phyloP scores from a whole-genome alignment of 305 asterid species.

The Andrographis paniculata region DNA sequence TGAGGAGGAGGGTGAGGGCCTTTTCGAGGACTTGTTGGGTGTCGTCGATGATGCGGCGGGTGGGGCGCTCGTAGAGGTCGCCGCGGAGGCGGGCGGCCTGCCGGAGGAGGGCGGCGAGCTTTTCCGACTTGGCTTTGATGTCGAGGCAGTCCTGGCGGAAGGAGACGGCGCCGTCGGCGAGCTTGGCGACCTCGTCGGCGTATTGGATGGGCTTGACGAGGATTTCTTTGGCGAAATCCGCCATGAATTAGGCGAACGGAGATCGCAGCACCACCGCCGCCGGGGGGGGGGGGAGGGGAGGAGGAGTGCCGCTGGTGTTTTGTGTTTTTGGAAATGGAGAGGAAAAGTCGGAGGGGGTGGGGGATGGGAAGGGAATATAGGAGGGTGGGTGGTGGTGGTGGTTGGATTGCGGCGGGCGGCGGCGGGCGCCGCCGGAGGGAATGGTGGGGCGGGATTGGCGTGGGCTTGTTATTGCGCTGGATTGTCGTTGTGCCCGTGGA shows the following conservation, averaged over 20 bases:
- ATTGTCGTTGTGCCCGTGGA: too few species aligned
- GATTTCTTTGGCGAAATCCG: conserved; percentile 50
- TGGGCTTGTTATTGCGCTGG: too few species aligned
- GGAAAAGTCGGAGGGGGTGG: too few species aligned
- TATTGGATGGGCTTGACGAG: conserved; percentile 16
- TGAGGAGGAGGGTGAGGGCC: conserved; percentile 36
- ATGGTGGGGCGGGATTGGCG: too few species aligned
- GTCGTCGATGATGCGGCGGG: conserved; percentile 53
- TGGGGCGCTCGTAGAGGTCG: conserved; percentile 59
- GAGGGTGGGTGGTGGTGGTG: too few species aligned
- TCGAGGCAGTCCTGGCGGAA: conserved; percentile 8
- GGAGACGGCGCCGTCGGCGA: neutral
- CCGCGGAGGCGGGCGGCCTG: conserved; percentile 52
- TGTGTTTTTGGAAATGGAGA: too few species aligned
- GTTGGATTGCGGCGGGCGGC: too few species aligned
- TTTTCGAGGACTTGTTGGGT: conserved; percentile 47
- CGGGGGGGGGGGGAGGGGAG: too few species aligned
- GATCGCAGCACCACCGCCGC: too few species aligned
- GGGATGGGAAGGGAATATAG: too few species aligned
- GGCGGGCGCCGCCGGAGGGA: too few species aligned
- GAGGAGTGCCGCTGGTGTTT: too few species aligned
- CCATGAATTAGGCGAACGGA: conserved; percentile 26
- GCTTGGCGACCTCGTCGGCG: neutral
- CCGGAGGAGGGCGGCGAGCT: conserved; percentile 44
- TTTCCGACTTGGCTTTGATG: conserved; percentile 36